phyloP scores from a whole-genome alignment of 2,329 filamentous ascomycete genomes.

The Colletotrichum navitas region DNA sequence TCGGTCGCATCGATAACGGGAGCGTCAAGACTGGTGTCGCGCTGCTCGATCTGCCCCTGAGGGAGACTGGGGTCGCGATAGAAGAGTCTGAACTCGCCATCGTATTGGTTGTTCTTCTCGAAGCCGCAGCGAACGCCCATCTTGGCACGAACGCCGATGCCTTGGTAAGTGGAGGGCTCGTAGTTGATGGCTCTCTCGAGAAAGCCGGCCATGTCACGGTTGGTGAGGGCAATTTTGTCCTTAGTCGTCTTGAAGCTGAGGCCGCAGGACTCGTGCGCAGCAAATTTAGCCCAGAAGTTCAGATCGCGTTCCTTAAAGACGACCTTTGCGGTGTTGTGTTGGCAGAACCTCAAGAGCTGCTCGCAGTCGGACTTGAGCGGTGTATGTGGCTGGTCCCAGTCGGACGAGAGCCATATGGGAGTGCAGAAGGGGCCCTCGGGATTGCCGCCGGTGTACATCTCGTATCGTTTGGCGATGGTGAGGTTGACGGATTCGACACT shows the following conservation, averaged over 20 bases:
- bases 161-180: neutral
- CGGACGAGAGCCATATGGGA: slow-evolving; percentile 24
- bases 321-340: slow-evolving; percentile 26
- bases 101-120: neutral
- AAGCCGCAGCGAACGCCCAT: slow-evolving; percentile 25
- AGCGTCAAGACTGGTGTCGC: neutral
- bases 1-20: neutral
- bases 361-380: slow-evolving; percentile 23
- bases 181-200: slow-evolving; percentile 18
- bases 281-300: slow-evolving; percentile 23
- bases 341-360: slow-evolving; percentile 15
- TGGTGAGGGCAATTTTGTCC: slow-evolving; percentile 12
- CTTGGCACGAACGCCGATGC: slow-evolving; percentile 9
- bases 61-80: slow-evolving; percentile 24
- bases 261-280: slow-evolving; percentile 32
- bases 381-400: slow-evolving; percentile 15
- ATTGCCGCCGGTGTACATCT: slow-evolving; percentile 2
- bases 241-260: slow-evolving; percentile 25
- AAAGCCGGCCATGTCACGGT: slow-evolving; percentile 30
- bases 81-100: slow-evolving; percentile 31
- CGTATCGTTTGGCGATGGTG: slow-evolving; percentile 24
- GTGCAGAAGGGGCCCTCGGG: slow-evolving; percentile 22
- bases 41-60: neutral
- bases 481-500: neutral
- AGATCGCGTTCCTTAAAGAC: slow-evolving; percentile 29